Conservation (phyloP, 805 yeast genomes). For the Nakazawaea populi region DNA sequence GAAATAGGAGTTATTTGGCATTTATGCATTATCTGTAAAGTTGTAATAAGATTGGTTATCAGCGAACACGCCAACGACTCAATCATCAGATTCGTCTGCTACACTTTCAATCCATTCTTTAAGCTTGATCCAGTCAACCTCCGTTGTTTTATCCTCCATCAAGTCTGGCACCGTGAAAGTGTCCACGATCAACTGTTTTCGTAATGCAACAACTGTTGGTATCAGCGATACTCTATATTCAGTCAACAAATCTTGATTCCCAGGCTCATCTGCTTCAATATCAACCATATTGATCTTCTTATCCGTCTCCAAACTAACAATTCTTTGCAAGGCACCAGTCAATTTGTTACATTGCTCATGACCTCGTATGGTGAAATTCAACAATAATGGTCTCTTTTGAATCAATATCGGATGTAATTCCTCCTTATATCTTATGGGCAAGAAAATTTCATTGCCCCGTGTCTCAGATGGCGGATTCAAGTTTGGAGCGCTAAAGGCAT, state of each 20-base stretch:
- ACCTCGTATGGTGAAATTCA: conserved; percentile 68
- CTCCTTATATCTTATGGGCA: conserved; percentile 47
- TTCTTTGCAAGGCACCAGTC: conserved; percentile 54
- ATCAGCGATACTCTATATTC: conserved; percentile 48
- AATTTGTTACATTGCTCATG: conserved; percentile 56
- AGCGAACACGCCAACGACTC: background rate
- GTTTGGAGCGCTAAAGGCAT: conserved; percentile 14
- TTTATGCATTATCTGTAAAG: no score
- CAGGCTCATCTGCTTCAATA: conserved; percentile 64
- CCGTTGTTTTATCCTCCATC: conserved; percentile 19
- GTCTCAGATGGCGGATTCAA: conserved; percentile 31
- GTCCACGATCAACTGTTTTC: conserved; percentile 55
- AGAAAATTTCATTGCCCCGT: conserved; percentile 34
- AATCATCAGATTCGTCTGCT: conserved; percentile 24
- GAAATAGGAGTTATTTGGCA: no score
- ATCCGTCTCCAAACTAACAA: conserved; percentile 42
- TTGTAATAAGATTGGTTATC: no score
- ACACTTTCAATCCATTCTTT: conserved; percentile 38
- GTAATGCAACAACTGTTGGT: conserved; percentile 63
- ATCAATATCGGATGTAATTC: conserved; percentile 55
- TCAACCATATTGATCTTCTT: conserved; percentile 59
- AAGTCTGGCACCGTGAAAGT: conserved; percentile 27
- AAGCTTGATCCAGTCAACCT: conserved; percentile 37
- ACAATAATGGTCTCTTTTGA: conserved; percentile 53
- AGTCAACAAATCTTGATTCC: conserved; percentile 49